Percentiles rank a stretch among this genome's conserved stretches.
phyloP scores from a whole-genome alignment of 78 protist genomes.

The Capsaspora owczarzaki region DNA sequence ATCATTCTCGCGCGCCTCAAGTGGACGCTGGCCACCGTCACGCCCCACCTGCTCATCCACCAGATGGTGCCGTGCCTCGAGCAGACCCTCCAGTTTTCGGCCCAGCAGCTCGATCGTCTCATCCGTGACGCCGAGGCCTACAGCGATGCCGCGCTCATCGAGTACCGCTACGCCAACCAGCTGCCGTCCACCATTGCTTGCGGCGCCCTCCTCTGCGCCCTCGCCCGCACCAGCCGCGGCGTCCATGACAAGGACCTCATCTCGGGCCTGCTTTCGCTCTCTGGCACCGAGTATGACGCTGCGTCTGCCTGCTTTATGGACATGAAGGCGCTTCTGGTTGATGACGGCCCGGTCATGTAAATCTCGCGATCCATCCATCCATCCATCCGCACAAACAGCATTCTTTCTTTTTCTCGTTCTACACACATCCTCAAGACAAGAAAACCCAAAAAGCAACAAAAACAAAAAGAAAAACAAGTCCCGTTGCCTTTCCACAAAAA shows the following conservation, averaged over 20 bases:
- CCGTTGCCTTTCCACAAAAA: background rate
- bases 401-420: background rate
- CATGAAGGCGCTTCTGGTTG: no score
- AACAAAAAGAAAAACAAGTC: no score
- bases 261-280: no score
- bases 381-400: no score
- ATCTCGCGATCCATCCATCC: no score
- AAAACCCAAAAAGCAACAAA: background rate
- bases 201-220: background rate
- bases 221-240: no score
- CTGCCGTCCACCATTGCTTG: background rate
- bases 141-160: background rate
- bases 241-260: no score
- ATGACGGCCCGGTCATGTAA: no score
- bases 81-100: background rate
- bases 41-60: constrained; percentile 12
- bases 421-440: background rate
- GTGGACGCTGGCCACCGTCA: background rate
- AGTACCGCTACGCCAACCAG: background rate
- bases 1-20: background rate
- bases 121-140: background rate
- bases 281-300: no score
- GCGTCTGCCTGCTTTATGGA: no score
- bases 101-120: background rate
- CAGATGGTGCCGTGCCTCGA: constrained; percentile 3